Conservation (phyloP, 768 basidiomycete species). For the Leccinum barrowsii region DNA sequence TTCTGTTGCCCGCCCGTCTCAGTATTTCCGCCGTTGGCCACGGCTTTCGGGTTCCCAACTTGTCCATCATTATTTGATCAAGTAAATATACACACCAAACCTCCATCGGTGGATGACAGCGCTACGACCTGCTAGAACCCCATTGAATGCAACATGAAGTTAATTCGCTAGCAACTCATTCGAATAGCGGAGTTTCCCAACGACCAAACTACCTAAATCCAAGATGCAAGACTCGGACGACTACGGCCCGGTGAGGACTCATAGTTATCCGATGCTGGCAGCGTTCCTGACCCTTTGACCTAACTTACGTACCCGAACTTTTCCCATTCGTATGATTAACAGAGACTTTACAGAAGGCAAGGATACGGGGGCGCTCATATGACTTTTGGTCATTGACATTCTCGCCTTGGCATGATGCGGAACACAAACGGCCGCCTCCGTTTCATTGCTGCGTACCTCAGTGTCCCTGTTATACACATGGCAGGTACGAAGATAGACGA, state of each 20-base stretch:
- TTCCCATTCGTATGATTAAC: background rate
- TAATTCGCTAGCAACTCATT: background rate
- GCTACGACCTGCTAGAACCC: background rate
- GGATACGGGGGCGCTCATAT: background rate
- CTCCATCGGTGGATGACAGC: background rate
- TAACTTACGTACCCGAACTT: background rate
- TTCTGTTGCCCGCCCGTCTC: background rate
- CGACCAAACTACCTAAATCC: background rate
- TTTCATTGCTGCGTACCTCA: background rate
- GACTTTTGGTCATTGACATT: background rate
- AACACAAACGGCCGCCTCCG: background rate
- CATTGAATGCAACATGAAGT: background rate
- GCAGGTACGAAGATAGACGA: background rate
- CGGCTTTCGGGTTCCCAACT: background rate
- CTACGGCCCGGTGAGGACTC: background rate
- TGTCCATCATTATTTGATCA: background rate
- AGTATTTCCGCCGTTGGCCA: background rate
- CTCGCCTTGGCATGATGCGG: background rate
- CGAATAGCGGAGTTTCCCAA: background rate
- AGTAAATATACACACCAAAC: background rate
- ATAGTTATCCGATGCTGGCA: background rate
- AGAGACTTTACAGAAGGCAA: background rate
- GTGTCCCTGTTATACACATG: constrained; percentile 2
- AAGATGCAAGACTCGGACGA: background rate
- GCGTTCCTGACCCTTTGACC: background rate